Conservation (phyloP, 2,329 filamentous ascomycete species). For the Microcyclosporella mali region DNA sequence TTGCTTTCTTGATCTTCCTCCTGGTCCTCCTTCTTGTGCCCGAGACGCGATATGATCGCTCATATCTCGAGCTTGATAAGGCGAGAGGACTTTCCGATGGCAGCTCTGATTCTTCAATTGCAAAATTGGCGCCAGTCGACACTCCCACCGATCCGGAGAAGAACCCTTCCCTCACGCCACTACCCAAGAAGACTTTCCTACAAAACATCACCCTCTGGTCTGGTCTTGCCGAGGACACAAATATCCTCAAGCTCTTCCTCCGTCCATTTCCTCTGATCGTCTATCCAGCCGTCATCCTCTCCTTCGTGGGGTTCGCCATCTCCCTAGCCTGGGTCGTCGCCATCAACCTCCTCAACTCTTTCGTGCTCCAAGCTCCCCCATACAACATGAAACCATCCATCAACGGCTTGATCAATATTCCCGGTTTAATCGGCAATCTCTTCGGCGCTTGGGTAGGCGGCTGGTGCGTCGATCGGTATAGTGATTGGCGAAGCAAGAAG, state of each 20-base stretch:
- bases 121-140: conserved; percentile 11
- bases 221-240: conserved; percentile 27
- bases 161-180: conserved; percentile 1
- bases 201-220: conserved; percentile 34
- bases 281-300: conserved; percentile 35
- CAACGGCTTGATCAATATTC: conserved; percentile 38
- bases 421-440: conserved; percentile 39
- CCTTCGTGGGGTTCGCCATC: conserved; percentile 35
- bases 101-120: conserved; percentile 13
- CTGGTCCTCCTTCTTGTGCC: conserved; percentile 34
- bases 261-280: conserved; percentile 34
- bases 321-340: conserved; percentile 35
- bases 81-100: neutral
- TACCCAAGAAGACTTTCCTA: conserved; percentile 30
- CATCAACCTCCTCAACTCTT: conserved; percentile 36
- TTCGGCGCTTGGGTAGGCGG: conserved; percentile 40
- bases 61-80: neutral
- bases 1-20: conserved; percentile 31
- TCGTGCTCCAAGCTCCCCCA: conserved; percentile 36
- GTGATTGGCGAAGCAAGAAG: conserved; percentile 36
- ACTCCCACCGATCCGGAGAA: conserved; percentile 5
- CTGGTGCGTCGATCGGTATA: conserved; percentile 40
- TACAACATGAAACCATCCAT: conserved; percentile 34
- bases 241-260: conserved; percentile 32
- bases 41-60: conserved; percentile 34